These are phyloP conservation scores for Plasmodium blacklocki DNA, from an alignment of 169 alveolate species.

Conservation along the genomic window DNA sequence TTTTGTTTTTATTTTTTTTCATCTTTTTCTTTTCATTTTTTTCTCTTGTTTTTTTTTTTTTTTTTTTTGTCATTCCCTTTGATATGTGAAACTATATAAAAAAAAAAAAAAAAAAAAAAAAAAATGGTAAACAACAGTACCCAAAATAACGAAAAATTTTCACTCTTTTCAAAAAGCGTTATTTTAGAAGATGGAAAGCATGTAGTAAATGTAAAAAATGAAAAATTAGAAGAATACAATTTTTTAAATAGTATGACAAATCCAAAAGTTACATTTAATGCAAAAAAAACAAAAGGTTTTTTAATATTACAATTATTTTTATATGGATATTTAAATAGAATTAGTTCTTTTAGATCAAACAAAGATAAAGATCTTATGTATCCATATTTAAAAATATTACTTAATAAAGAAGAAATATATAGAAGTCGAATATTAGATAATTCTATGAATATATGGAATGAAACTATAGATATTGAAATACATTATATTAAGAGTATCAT, in stretches of 20 bases:
- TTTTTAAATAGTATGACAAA: conserved; percentile 63
- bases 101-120: neutral
- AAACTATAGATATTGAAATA: conserved; percentile 59
- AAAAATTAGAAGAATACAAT: conserved; percentile 17
- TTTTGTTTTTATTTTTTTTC: no score
- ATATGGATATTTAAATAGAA: conserved; percentile 66
- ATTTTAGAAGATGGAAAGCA: conserved; percentile 36
- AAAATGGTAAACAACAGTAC: conserved; percentile 35
- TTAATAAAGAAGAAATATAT: conserved; percentile 51
- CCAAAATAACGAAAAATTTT: conserved; percentile 24
- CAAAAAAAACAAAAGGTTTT: conserved; percentile 66
- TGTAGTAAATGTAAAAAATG: conserved; percentile 47
- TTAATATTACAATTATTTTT: conserved; percentile 51
- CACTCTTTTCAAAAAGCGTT: conserved; percentile 44
- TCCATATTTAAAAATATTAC: conserved; percentile 70
- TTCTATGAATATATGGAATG: conserved; percentile 65
- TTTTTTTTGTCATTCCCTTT: no score
- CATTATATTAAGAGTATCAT: conserved; percentile 69
- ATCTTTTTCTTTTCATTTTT: no score
- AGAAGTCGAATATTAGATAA: conserved; percentile 48
- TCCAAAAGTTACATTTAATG: conserved; percentile 54
- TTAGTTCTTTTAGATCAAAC: conserved; percentile 50
- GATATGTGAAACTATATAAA: no score
- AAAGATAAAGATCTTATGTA: conserved; percentile 63
- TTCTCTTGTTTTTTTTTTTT: no score